phyloP scores from a whole-genome alignment of 1,139 yeast genomes.

The Sugiyamaella novakii region DNA sequence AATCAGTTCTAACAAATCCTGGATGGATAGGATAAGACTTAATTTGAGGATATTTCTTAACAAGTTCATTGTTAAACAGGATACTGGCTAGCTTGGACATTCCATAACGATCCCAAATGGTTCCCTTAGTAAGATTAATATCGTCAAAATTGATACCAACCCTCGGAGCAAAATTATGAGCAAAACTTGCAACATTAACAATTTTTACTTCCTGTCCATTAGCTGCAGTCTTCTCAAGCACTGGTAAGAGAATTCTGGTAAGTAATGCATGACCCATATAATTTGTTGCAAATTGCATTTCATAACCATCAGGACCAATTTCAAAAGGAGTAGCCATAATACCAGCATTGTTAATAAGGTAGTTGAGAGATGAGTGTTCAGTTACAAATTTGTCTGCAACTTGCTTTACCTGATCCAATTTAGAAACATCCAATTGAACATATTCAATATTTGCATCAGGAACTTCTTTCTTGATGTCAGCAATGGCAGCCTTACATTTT shows the following conservation, averaged over 20 bases:
- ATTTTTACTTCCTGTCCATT: constrained; percentile 51
- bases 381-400: constrained; percentile 44
- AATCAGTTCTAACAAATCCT: constrained; percentile 21
- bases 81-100: constrained; percentile 37
- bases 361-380: constrained; percentile 33
- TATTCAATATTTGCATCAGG: constrained; percentile 32
- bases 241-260: constrained; percentile 17
- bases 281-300: constrained; percentile 24
- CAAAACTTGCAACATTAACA: constrained; percentile 68
- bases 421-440: constrained; percentile 47
- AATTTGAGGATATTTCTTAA: constrained; percentile 14
- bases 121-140: constrained; percentile 22
- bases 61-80: constrained; percentile 17
- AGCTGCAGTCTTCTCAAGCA: constrained; percentile 15
- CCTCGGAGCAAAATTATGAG: constrained; percentile 48
- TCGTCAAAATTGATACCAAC: constrained; percentile 34
- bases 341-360: constrained; percentile 26
- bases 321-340: constrained; percentile 25
- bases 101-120: constrained; percentile 31
- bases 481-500: constrained; percentile 44
- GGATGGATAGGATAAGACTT: constrained; percentile 20
- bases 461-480: constrained; percentile 36
- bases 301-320: constrained; percentile 20
- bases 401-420: constrained; percentile 49
- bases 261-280: constrained; percentile 23